Percentiles rank a stretch among this genome's conserved stretches.
Evolutionary conservation across 176 grass and related monocot species (phyloP).

Genomic region (Oryza meyeriana): DNA sequence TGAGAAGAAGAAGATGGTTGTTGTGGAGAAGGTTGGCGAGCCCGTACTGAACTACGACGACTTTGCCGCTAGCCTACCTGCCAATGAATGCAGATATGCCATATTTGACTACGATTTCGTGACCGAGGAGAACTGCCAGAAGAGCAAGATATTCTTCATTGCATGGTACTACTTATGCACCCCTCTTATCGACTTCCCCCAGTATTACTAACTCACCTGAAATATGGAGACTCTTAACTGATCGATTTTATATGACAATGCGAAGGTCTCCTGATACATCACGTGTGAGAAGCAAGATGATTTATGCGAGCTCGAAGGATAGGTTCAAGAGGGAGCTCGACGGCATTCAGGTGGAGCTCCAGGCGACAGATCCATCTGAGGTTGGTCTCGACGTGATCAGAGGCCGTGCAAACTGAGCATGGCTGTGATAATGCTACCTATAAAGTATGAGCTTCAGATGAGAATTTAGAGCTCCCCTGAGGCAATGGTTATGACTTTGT

Average conservation of each 20-base stretch:
- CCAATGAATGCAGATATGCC: conserved; percentile 60
- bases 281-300: conserved; percentile 53
- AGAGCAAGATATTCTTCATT: conserved; percentile 61
- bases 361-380: conserved; percentile 37
- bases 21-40: conserved; percentile 54
- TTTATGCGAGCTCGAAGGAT: conserved; percentile 53
- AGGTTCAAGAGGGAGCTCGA: conserved; percentile 62
- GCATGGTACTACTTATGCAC: conserved; percentile 9
- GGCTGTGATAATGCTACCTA: background rate
- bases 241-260: background rate
- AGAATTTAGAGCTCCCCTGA: conserved; percentile 17
- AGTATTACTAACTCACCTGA: background rate
- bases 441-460: background rate
- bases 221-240: background rate
- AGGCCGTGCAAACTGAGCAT: conserved; percentile 42
- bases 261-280: conserved; percentile 46
- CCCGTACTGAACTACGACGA: conserved; percentile 49
- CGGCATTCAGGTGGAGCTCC: conserved; percentile 54
- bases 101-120: conserved; percentile 68
- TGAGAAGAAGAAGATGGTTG: conserved; percentile 63
- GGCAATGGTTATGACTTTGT: conserved; percentile 3
- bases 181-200: background rate
- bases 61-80: conserved; percentile 46
- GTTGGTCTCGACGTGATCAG: conserved; percentile 46
- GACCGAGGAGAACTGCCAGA: conserved; percentile 55